Base-by-base conservation (phyloP, 257 asterid species). In the Solanum clarkiae region DNA sequence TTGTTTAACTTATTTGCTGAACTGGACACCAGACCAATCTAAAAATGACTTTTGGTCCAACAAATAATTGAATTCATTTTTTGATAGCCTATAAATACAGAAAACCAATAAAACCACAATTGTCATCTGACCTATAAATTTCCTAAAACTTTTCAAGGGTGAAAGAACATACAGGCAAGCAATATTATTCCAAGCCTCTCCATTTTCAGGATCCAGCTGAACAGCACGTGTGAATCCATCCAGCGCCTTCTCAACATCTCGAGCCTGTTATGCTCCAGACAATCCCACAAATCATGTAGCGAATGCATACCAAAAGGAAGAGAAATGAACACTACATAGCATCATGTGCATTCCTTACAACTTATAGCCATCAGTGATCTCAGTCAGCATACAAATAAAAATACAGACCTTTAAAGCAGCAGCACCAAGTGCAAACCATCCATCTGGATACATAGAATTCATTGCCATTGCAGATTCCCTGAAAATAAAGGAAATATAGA, bases 341-440 rank as follows among this genome's bases (percentile, higher is more conserved):
- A 77, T 54, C 82, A 26, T 5, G 29, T 79, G 65, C 49, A 79
- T 16, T 54, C n/a, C 49, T 53, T 53, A 51, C 65, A 53, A 17
- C 65, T 53, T 53, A 53, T 29, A 26, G 47, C 49, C 83, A 79
- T 53, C 65, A 79, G 49, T 53, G 22, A 5, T 53, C 26, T 26
- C 40, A 54, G 26, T 54, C 83, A 77, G 40, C 63, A 79, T 53
- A 53, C 26, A 53, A 55, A 53, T 10, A 20, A 26, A 79, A 68
- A 65, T 16, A 44, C 24, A 18, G 6, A 87, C 89, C 92, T 96
- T 96, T 84, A 96, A 90, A 83, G 98, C 94, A 87, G 99, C 98
- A 53, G 97, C 95, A 74, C 99, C 99, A 70, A 96, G 92, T 32
- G 97, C 98, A 88, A 96, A 96, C 99, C 99, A 96, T 86, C 99